Base-by-base conservation (phyloP, 192 early-diverging fungal species). In the Dissophora globulifera region DNA sequence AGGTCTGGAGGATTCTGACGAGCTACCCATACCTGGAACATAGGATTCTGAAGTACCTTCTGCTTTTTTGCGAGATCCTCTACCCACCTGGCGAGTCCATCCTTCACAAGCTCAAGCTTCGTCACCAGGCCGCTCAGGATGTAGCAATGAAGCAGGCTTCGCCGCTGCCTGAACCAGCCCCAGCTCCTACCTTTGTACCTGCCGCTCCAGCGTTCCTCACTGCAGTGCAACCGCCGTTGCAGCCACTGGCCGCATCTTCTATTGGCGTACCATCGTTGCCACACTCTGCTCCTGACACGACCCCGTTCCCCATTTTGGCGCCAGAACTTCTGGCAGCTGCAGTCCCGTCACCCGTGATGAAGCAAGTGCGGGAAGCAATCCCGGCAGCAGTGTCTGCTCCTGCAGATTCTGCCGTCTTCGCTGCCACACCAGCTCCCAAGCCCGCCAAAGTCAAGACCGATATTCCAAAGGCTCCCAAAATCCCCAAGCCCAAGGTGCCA, bases 51-150 rank as follows among this genome's bases (percentile, higher is more conserved):
- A 84, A 85, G 32, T 83, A 86, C 50, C 59, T 90, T 5, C 65
- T 92, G 10, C 76, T 84, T 25, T 88, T 92, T 58, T 89, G 87
- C 66, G 88, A 92, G 57, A 70, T 82, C 40, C 74, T 88, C 29
- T 90, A 88, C 58, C 87, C 87, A 25, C 85, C 90, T 11, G 83
- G 83, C 9, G 83, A 81, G 47, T 64, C 80, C 15, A 72, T 81
- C n/a, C 50, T 67, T 19, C 72, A 79, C n/a, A 89, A 84, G 58
- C 67, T 89, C 45, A 86, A 79, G 33, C 83, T 88, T 67, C 83
- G 85, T 41, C 70, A 85, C 35, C 79, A 81, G 12, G 47, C 57
- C 1, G 69, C 32, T 17, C 46, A 52, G 16, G 72, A 76, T 32
- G 23, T 62, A 3, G 29, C 32, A 16, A 76, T 76, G 64, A 48